These are phyloP conservation scores for Eimeria zaria DNA, from an alignment of 169 alveolate genomes.

Conservation along the genomic window DNA sequence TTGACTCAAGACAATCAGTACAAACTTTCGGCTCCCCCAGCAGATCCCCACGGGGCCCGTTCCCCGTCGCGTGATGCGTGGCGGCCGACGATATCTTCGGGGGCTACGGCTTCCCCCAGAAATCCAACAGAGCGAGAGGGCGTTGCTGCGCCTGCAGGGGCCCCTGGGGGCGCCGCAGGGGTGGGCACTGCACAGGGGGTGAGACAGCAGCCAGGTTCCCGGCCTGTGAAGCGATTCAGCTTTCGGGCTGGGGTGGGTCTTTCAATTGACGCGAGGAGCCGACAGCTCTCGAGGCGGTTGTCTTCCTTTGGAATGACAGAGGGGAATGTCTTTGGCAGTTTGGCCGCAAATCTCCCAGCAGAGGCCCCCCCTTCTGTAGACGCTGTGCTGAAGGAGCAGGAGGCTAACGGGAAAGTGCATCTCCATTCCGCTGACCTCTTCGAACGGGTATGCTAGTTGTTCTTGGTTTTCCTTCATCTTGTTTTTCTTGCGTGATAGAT, in stretches of 20 bases:
- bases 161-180: not conserved
- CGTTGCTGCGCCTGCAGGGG: not conserved
- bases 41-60: constrained; percentile 74
- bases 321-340: constrained; percentile 60
- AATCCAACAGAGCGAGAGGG: not conserved
- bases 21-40: constrained; percentile 71
- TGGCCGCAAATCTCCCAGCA: not conserved
- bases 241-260: constrained; percentile 67
- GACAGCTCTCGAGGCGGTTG: constrained; percentile 41
- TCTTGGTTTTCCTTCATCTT: not conserved
- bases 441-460: constrained; percentile 40
- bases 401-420: constrained; percentile 37
- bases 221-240: constrained; percentile 69
- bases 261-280: constrained; percentile 45
- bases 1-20: constrained; percentile 81
- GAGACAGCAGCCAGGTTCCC: constrained; percentile 33
- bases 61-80: constrained; percentile 64
- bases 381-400: constrained; percentile 48
- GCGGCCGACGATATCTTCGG: constrained; percentile 15
- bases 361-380: constrained; percentile 52
- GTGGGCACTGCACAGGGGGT: not conserved
- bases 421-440: constrained; percentile 82
- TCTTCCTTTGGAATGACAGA: constrained; percentile 71
- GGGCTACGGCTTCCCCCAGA: not conserved
- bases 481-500: not conserved